Evolutionary conservation across 1,284 basidiomycete species (phyloP).

Genomic region (Erythrobasidium hasegawianum): DNA sequence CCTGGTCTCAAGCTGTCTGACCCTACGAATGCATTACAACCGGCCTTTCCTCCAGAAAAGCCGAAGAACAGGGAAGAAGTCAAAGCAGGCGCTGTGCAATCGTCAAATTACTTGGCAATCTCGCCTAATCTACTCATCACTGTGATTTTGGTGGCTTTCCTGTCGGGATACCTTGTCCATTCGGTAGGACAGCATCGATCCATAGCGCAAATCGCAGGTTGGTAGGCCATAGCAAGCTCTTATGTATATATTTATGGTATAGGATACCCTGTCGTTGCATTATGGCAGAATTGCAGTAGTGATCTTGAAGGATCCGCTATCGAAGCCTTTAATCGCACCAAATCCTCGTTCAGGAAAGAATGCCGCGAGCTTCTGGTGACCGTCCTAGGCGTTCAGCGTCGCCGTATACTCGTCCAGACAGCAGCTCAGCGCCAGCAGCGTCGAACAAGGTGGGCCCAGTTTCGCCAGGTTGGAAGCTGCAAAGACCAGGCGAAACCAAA

Average conservation of each 20-base stretch:
- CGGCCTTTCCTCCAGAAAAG: conserved; percentile 15
- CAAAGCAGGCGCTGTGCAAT: not conserved
- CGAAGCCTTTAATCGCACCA: too few species aligned
- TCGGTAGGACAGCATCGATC: too few species aligned
- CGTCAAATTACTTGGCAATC: too few species aligned
- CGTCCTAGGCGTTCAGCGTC: not conserved
- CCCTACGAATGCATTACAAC: conserved; percentile 10
- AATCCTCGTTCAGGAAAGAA: not conserved
- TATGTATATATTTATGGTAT: too few species aligned
- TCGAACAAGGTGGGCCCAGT: not conserved
- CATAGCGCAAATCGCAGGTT: too few species aligned
- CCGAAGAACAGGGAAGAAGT: not conserved
- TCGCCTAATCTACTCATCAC: too few species aligned
- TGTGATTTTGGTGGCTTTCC: too few species aligned
- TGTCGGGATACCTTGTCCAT: too few species aligned
- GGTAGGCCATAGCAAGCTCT: too few species aligned
- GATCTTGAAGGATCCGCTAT: too few species aligned
- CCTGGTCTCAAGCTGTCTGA: conserved; percentile 34
- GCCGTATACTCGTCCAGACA: not conserved
- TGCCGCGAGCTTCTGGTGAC: not conserved
- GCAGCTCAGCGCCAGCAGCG: not conserved
- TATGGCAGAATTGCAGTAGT: too few species aligned
- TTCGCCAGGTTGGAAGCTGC: conserved; percentile 3
- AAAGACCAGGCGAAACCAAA: conserved; percentile 5
- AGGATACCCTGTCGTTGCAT: too few species aligned